Evolutionary conservation across 805 yeast genomes (phyloP).

Genomic region (Metahyphopichia silvanorum): DNA sequence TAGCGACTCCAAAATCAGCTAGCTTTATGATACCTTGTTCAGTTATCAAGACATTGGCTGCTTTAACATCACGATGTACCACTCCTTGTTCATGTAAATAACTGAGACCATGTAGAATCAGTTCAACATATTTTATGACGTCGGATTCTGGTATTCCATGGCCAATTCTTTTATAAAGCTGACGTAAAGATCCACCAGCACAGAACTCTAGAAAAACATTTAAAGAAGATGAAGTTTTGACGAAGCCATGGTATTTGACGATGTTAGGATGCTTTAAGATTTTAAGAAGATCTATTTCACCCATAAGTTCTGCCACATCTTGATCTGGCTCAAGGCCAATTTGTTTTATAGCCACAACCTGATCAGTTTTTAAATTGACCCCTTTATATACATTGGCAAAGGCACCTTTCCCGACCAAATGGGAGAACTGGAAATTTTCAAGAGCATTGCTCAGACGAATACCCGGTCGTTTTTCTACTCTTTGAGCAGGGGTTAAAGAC

Average conservation of each 20-base stretch:
- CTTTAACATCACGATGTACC: slow-evolving; percentile 86
- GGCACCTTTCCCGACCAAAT: slow-evolving; percentile 85
- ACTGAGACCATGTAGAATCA: slow-evolving; percentile 56
- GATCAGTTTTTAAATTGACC: slow-evolving; percentile 59
- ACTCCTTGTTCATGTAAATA: slow-evolving; percentile 72
- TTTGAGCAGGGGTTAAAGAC: slow-evolving; percentile 51
- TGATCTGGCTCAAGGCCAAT: slow-evolving; percentile 54
- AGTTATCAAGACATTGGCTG: slow-evolving; percentile 81
- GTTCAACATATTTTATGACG: slow-evolving; percentile 47
- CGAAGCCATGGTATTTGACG: slow-evolving; percentile 67
- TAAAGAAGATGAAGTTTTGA: slow-evolving; percentile 48
- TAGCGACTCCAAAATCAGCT: slow-evolving; percentile 96
- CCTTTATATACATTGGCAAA: slow-evolving; percentile 85
- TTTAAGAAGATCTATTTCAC: slow-evolving; percentile 64
- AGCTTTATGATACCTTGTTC: slow-evolving; percentile 68
- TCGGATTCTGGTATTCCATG: slow-evolving; percentile 56
- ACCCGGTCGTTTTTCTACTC: slow-evolving; percentile 43
- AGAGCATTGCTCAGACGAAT: slow-evolving; percentile 37
- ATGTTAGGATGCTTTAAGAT: slow-evolving; percentile 64
- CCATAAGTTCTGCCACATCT: slow-evolving; percentile 48
- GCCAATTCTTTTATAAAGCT: slow-evolving; percentile 43
- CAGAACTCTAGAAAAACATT: slow-evolving; percentile 62
- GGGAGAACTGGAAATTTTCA: slow-evolving; percentile 51
- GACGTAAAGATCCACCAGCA: slow-evolving; percentile 63
- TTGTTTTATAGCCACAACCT: slow-evolving; percentile 77